A percentile compares a stretch with the other conserved stretches of the same genome.
These are phyloP conservation scores for Coniferiporia sulphurascens DNA, from an alignment of 1,284 basidiomycete genomes.

Conservation along the genomic window DNA sequence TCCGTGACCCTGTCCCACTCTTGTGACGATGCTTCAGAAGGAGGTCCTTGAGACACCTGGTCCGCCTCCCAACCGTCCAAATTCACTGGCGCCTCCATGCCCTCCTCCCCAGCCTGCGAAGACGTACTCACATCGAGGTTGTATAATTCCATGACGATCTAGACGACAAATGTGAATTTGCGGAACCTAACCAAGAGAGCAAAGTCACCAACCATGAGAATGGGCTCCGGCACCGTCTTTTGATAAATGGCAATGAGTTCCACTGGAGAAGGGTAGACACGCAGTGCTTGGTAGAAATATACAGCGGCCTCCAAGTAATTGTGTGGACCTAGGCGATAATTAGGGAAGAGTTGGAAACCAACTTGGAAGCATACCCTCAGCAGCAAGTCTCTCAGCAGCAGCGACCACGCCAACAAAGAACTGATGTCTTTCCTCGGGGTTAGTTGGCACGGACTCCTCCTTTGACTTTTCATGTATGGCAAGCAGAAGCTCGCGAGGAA, in stretches of 20 bases:
- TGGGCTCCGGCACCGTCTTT: slow-evolving; percentile 81
- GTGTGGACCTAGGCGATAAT: slow-evolving; percentile 53
- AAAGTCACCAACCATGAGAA: slow-evolving; percentile 65
- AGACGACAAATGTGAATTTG: slow-evolving; percentile 12
- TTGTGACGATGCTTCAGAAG: slow-evolving; percentile 78
- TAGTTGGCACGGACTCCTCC: slow-evolving; percentile 58
- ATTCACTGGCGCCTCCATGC: slow-evolving; percentile 22
- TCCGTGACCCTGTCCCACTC: slow-evolving; percentile 83
- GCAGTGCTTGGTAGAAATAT: slow-evolving; percentile 89
- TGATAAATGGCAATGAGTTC: slow-evolving; percentile 93
- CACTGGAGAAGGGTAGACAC: slow-evolving; percentile 90
- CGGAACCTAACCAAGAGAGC: background rate
- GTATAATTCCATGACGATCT: slow-evolving; percentile 86
- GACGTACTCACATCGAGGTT: slow-evolving; percentile 81
- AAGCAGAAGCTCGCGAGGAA: slow-evolving; percentile 50
- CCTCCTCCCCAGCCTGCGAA: slow-evolving; percentile 36
- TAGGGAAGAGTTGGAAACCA: background rate
- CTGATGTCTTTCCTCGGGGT: slow-evolving; percentile 72
- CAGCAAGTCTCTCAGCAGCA: slow-evolving; percentile 81
- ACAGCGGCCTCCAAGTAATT: slow-evolving; percentile 79
- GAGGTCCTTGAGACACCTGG: slow-evolving; percentile 57
- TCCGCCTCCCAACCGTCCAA: slow-evolving; percentile 51
- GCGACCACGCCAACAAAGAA: slow-evolving; percentile 92
- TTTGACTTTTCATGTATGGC: slow-evolving; percentile 56
- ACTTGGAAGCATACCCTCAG: slow-evolving; percentile 55